Percentiles rank a stretch among this genome's conserved stretches.
phyloP scores from a whole-genome alignment of 306 rosid species.

The Vigna nakashimae region DNA sequence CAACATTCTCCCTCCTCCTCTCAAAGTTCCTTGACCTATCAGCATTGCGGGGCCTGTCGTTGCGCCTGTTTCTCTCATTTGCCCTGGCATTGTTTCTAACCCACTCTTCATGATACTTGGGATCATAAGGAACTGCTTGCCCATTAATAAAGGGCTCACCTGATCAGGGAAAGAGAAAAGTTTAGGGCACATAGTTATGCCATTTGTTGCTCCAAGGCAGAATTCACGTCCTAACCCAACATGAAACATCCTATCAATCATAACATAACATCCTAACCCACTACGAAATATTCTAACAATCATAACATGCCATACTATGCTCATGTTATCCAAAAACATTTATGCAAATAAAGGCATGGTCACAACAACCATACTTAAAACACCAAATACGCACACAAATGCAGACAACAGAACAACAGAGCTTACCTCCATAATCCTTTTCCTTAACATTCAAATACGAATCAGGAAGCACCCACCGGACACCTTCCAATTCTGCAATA shows the following conservation, averaged over 20 bases:
- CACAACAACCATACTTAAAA: background rate
- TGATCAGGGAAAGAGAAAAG: conserved; percentile 45
- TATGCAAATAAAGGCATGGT: too few species aligned
- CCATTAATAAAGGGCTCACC: conserved; percentile 98
- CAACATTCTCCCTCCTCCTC: conserved; percentile 82
- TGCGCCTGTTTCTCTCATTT: conserved; percentile 93
- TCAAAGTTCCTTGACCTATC: conserved; percentile 92
- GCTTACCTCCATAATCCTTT: conserved; percentile 91
- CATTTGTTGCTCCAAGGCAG: background rate
- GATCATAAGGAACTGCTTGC: conserved; percentile 90
- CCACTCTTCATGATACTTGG: conserved; percentile 95
- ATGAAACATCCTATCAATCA: background rate
- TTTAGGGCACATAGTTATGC: background rate
- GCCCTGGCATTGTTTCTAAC: conserved; percentile 90
- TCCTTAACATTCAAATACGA: conserved; percentile 92
- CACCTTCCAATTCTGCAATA: conserved; percentile 75
- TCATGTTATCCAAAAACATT: background rate
- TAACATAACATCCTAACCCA: background rate
- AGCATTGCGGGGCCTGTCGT: conserved; percentile 81
- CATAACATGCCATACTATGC: background rate
- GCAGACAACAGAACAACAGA: conserved; percentile 15
- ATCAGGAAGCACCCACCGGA: conserved; percentile 99
- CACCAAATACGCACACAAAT: background rate
- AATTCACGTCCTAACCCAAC: too few species aligned
- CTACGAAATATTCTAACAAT: background rate